phyloP scores from a whole-genome alignment of 768 basidiomycete genomes.

The Tremella yokohamensis region DNA sequence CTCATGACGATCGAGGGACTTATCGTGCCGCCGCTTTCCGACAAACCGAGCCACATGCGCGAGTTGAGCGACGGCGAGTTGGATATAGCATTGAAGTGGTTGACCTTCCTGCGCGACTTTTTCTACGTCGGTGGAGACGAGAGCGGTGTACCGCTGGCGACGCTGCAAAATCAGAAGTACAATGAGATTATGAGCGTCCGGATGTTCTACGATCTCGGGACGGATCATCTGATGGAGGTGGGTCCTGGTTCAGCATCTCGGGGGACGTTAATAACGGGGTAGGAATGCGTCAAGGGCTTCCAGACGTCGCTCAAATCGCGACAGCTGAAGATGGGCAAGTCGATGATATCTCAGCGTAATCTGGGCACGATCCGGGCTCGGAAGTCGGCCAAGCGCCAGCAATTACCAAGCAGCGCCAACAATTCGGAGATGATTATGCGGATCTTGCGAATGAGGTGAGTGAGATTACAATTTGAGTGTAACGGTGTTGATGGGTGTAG shows the following conservation, averaged over 20 bases:
- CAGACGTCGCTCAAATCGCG: constrained; percentile 77
- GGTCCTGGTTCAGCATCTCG: constrained; percentile 16
- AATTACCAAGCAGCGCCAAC: constrained; percentile 61
- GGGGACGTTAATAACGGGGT: constrained; percentile 49
- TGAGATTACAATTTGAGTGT: constrained; percentile 7
- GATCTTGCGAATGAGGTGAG: constrained; percentile 90
- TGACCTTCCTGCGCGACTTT: constrained; percentile 94
- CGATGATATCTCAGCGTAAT: constrained; percentile 86
- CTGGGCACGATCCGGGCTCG: constrained; percentile 92
- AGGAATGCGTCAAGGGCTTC: constrained; percentile 94
- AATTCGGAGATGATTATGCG: constrained; percentile 89
- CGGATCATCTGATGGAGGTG: constrained; percentile 53
- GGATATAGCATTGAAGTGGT: constrained; percentile 95
- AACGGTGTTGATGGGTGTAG: constrained; percentile 13
- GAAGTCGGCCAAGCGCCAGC: constrained; percentile 84
- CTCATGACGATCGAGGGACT: constrained; percentile 77
- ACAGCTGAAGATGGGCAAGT: constrained; percentile 84
- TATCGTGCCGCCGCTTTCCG: constrained; percentile 84
- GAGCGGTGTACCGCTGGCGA: constrained; percentile 71
- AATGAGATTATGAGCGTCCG: constrained; percentile 84
- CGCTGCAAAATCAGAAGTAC: constrained; percentile 89
- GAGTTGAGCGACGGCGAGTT: constrained; percentile 92
- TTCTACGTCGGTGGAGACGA: constrained; percentile 93
- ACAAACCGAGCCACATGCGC: constrained; percentile 81
- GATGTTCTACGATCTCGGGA: constrained; percentile 88